Evolutionary conservation across 805 yeast genomes (phyloP).

Genomic region (Blastobotrys robertii): DNA sequence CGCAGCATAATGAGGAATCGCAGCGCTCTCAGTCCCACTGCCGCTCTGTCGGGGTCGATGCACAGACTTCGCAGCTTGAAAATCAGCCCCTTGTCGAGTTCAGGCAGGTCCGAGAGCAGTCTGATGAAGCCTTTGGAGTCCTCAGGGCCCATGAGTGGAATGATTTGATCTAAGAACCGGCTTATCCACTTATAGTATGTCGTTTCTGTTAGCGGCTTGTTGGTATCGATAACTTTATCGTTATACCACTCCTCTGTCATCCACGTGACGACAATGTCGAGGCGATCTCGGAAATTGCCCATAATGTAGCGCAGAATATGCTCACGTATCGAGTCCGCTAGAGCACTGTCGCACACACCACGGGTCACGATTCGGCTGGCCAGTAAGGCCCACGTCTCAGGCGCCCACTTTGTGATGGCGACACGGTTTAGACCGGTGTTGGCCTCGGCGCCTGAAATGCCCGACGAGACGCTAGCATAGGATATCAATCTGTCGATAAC

Average conservation of each 20-base stretch:
- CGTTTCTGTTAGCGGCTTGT: constrained; percentile 3
- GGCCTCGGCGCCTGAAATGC: constrained; percentile 12
- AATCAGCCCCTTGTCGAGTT: constrained; percentile 52
- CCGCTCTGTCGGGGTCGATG: constrained; percentile 72
- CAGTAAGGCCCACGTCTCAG: constrained; percentile 67
- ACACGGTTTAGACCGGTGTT: constrained; percentile 19
- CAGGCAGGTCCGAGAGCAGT: constrained; percentile 80
- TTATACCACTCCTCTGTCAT: constrained; percentile 89
- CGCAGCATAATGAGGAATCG: constrained; percentile 77
- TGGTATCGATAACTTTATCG: constrained; percentile 34
- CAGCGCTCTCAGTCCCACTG: constrained; percentile 73
- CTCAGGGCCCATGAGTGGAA: constrained; percentile 73
- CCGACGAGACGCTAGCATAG: constrained; percentile 7
- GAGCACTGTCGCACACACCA: constrained; percentile 40
- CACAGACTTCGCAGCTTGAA: constrained; percentile 62
- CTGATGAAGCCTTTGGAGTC: constrained; percentile 79
- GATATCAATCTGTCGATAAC: constrained; percentile 16
- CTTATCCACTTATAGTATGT: constrained; percentile 60
- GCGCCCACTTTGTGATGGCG: constrained; percentile 45
- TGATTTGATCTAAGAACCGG: constrained; percentile 61
- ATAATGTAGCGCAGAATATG: constrained; percentile 65
- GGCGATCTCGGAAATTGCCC: constrained; percentile 57
- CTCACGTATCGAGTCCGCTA: constrained; percentile 45
- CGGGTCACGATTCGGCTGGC: constrained; percentile 73
- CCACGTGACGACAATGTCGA: constrained; percentile 83